phyloP scores from a whole-genome alignment of 768 basidiomycete genomes.

The Vararia minispora region DNA sequence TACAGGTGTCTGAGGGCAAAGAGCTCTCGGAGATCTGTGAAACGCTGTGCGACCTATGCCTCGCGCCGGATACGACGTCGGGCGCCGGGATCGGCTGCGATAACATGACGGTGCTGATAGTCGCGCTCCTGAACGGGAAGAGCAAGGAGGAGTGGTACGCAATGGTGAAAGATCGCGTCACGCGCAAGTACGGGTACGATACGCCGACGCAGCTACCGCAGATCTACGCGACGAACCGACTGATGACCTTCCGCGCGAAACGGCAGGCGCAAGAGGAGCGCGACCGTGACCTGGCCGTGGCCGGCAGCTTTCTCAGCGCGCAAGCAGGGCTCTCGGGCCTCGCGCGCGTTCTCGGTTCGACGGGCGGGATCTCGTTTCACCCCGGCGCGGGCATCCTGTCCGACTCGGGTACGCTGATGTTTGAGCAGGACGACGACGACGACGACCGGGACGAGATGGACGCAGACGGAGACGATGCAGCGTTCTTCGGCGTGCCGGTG shows the following conservation, averaged over 20 bases:
- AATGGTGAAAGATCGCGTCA: conserved; percentile 80
- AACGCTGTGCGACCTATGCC: conserved; percentile 82
- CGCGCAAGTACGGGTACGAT: conserved; percentile 59
- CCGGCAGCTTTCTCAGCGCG: too few relatives aligned
- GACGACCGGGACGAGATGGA: conserved; percentile 44
- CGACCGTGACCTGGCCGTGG: conserved; percentile 9
- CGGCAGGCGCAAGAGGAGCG: conserved; percentile 30
- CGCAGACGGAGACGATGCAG: conserved; percentile 11
- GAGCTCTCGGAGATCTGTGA: conserved; percentile 78
- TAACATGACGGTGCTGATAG: conserved; percentile 95
- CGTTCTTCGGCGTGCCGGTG: neutral
- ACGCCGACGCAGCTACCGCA: conserved; percentile 72
- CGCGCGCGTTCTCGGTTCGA: conserved; percentile 43
- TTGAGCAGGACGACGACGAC: conserved; percentile 46
- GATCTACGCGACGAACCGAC: conserved; percentile 56
- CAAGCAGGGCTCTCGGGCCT: conserved; percentile 32
- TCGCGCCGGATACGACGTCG: conserved; percentile 87
- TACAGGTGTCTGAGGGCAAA: conserved; percentile 69
- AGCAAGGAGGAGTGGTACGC: conserved; percentile 89
- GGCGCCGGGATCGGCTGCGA: conserved; percentile 94
- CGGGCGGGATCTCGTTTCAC: conserved; percentile 56
- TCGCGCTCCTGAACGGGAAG: conserved; percentile 78
- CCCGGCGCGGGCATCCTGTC: conserved; percentile 41
- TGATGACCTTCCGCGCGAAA: conserved; percentile 52
- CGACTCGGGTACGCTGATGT: conserved; percentile 46